Evolutionary conservation across 768 basidiomycete species (phyloP).

Genomic region (Russula ochroleuca): DNA sequence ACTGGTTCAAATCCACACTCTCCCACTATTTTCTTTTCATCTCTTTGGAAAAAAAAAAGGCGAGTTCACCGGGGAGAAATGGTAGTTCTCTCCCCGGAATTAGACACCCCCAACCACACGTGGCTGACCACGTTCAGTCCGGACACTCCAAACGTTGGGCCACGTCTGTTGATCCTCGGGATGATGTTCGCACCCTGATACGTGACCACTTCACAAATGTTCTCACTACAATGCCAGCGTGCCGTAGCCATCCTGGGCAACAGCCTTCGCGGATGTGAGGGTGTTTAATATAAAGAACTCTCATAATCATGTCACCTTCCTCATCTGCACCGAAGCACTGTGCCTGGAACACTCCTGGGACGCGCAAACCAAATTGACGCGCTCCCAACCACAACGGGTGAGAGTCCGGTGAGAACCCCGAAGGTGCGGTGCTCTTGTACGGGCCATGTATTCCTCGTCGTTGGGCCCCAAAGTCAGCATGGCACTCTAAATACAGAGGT

Average conservation of each 20-base stretch:
- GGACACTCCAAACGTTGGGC: too few relatives aligned
- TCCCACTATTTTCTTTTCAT: not conserved
- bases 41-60: not conserved
- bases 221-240: conserved; percentile 9
- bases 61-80: not conserved
- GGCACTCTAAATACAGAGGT: not conserved
- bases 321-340: conserved; percentile 11
- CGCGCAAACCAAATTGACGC: not conserved
- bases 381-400: not conserved
- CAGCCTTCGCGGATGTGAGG: conserved; percentile 5
- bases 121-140: not conserved
- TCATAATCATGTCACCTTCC: conserved; percentile 16
- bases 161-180: conserved; percentile 11
- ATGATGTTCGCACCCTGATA: not conserved
- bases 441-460: not conserved
- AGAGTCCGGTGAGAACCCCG: not conserved
- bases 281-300: conserved; percentile 13
- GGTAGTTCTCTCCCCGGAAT: conserved; percentile 9
- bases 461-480: not conserved
- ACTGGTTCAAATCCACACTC: not conserved
- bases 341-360: conserved; percentile 9
- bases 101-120: conserved; percentile 1
- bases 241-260: not conserved
- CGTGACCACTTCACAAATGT: not conserved
- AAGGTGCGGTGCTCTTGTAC: not conserved